Evolutionary conservation across 2,329 filamentous ascomycete genomes (phyloP).

Genomic region (Massarina eburnea): DNA sequence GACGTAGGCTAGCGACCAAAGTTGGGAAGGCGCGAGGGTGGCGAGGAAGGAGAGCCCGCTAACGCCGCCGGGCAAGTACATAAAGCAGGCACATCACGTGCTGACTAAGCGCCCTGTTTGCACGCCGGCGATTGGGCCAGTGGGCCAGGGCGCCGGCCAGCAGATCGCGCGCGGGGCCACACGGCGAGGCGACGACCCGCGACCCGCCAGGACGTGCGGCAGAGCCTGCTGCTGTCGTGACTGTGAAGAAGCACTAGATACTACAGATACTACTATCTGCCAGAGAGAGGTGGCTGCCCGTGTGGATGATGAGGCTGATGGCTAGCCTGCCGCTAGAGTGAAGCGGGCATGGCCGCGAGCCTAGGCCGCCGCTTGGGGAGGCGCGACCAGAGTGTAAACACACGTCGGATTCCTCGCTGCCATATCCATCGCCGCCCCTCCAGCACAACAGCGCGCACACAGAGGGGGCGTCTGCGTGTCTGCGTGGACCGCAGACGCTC

Average conservation of each 20-base stretch:
- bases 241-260: too few species aligned
- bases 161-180: too few species aligned
- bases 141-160: too few species aligned
- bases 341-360: slow-evolving; percentile 4
- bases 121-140: too few species aligned
- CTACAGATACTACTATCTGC: not conserved
- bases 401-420: not conserved
- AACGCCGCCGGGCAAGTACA: slow-evolving; percentile 14
- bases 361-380: slow-evolving; percentile 1
- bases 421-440: not conserved
- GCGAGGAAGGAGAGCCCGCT: slow-evolving; percentile 18
- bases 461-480: slow-evolving; percentile 8
- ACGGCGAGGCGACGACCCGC: too few species aligned
- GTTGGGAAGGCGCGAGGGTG: slow-evolving; percentile 39
- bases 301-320: slow-evolving; percentile 9
- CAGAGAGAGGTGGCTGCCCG: not conserved
- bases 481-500: slow-evolving; percentile 11
- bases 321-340: slow-evolving; percentile 10
- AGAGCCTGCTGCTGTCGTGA: too few species aligned
- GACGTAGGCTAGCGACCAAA: slow-evolving; percentile 41
- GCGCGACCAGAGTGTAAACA: slow-evolving; percentile 1
- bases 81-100: slow-evolving; percentile 4
- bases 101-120: slow-evolving; percentile 22
- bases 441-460: not conserved
- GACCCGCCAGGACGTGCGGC: too few species aligned